Evolutionary conservation across 192 early-diverging fungal genomes (phyloP).

Genomic region (Glomus cerebriforme): DNA sequence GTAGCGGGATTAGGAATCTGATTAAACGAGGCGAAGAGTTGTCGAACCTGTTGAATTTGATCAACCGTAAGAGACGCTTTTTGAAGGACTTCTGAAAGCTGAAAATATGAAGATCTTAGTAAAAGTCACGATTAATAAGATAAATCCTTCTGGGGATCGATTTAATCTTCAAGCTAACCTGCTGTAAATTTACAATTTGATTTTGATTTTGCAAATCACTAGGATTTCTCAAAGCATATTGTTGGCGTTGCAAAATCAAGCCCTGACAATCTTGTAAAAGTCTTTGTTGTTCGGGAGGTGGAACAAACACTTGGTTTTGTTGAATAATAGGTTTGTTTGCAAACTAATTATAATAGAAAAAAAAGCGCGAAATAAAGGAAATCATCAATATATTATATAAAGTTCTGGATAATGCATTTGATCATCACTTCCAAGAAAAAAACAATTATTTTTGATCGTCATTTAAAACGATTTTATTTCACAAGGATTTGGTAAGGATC

Average conservation of each 20-base stretch:
- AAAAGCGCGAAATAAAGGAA: neutral
- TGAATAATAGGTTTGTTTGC: neutral
- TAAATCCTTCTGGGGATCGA: neutral
- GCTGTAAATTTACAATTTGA: conserved; percentile 25
- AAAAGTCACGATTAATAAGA: neutral
- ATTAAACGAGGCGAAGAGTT: conserved; percentile 38
- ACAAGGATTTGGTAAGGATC: neutral
- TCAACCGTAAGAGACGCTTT: conserved; percentile 45
- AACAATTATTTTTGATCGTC: neutral
- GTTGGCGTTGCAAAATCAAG: conserved; percentile 22
- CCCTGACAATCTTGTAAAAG: conserved; percentile 24
- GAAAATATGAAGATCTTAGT: conserved; percentile 29
- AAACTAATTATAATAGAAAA: conserved; percentile 18
- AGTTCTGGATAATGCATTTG: neutral
- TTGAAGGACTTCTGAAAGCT: conserved; percentile 50
- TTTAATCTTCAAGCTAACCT: conserved; percentile 13
- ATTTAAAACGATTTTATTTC: neutral
- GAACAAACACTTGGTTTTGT: conserved; percentile 30
- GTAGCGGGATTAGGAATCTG: conserved; percentile 37
- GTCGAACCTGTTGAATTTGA: conserved; percentile 49
- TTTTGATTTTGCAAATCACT: conserved; percentile 27
- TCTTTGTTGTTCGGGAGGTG: conserved; percentile 20
- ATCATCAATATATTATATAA: neutral
- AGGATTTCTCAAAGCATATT: conserved; percentile 27
- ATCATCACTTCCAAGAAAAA: neutral